Base-by-base conservation (phyloP, 768 basidiomycete species). In the Tubosaeta sp. region DNA sequence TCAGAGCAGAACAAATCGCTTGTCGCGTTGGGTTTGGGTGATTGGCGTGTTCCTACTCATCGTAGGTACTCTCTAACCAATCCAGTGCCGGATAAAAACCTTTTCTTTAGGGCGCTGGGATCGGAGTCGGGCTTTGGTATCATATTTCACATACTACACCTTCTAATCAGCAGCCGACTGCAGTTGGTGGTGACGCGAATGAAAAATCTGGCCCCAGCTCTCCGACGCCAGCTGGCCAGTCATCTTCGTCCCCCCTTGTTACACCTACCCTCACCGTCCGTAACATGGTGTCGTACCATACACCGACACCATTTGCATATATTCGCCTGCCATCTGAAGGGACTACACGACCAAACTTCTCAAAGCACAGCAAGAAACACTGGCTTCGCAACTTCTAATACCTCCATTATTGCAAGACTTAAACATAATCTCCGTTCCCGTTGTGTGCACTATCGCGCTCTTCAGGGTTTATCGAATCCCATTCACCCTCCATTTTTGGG, bases 1-100 rank as follows among this genome's bases (percentile, higher is more conserved):
- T 0, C 78, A 79, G 56, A 71, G 55, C 49, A 79, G 83, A 21
- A 63, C 70, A 0, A 74, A 67, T n/a, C 73, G 77, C 24, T 61
- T 84, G 52, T 79, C 79, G 5, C 76, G 81, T 31, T 87, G 81
- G 82, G 80, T 90, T 3, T 89, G 85, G 83, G 51, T 88, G 44
- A 59, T 82, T 34, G 86, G 81, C n/a, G 54, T 89, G 14, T 2
- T 81, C 25, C 59, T 90, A 34, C 58, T 90, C 48, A 45, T 82
- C 18, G 80, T 81, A 60, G 43, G 80, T 70, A 7, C 9, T 39
- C 32, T 49, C 34, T 7, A 22, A 43, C 31, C 10, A 11, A 12
- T 10, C 24, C 21, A 3, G 14, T 11, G 21, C 13, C 27, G 29
- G 18, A 46, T 29, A 9, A 40, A 30, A 52, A 21, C 32, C 18